phyloP scores from a whole-genome alignment of 805 yeast species.

The Hanseniaspora taiwanica region DNA sequence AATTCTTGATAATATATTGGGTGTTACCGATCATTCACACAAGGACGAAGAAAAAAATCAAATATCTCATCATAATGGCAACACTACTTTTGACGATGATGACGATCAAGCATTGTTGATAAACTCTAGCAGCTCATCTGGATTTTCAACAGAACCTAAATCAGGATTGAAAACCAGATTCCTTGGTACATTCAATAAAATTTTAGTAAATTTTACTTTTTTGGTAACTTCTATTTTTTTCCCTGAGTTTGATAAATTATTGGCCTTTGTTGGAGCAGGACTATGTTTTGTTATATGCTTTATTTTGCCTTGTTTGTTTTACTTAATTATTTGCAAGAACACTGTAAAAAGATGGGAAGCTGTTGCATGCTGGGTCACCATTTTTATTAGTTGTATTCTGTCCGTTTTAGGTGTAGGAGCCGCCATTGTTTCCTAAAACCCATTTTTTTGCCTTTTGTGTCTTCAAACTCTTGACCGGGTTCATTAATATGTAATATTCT shows the following conservation, averaged over 20 bases:
- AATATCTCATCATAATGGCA: not conserved
- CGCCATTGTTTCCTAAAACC: slow-evolving; percentile 21
- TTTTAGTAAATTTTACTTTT: slow-evolving; percentile 41
- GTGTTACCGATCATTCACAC: slow-evolving; percentile 15
- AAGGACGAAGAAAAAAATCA: slow-evolving; percentile 11
- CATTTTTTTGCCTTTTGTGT: not conserved
- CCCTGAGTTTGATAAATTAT: slow-evolving; percentile 70
- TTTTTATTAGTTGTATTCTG: slow-evolving; percentile 31
- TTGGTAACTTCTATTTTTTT: slow-evolving; percentile 48
- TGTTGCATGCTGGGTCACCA: slow-evolving; percentile 29
- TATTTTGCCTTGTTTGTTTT: slow-evolving; percentile 64
- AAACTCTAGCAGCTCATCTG: too few relatives aligned
- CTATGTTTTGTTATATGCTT: slow-evolving; percentile 71
- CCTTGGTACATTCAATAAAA: slow-evolving; percentile 17
- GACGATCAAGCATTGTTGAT: not conserved
- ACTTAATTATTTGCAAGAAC: slow-evolving; percentile 39
- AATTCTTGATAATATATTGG: slow-evolving; percentile 44
- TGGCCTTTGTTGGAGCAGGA: slow-evolving; percentile 72
- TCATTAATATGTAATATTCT: too few relatives aligned
- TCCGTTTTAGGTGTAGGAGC: slow-evolving; percentile 53
- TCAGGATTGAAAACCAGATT: not conserved
- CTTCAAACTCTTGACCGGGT: too few relatives aligned
- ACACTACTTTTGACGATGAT: not conserved
- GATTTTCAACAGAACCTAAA: too few relatives aligned
- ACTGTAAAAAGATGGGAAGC: slow-evolving; percentile 30